A percentile compares a stretch with the other conserved stretches of the same genome.
Evolutionary conservation across 306 rosid species (phyloP).

Genomic region (Acacia confusa): DNA sequence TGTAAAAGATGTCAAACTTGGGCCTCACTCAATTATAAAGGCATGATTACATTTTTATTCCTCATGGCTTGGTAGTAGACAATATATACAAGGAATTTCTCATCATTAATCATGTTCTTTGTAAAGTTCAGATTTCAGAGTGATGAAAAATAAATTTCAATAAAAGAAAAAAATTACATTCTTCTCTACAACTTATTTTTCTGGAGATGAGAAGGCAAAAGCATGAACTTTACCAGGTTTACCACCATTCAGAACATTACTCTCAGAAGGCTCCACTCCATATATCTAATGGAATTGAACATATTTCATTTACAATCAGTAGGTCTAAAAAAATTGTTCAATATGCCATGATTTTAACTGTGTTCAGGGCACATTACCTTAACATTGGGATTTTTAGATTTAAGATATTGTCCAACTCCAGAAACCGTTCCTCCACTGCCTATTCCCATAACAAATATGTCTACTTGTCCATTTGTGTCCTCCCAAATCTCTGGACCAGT

Average conservation of each 20-base stretch:
- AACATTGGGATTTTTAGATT: conserved; percentile 82
- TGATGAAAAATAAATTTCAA: background rate
- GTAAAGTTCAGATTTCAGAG: background rate
- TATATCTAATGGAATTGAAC: conserved; percentile 43
- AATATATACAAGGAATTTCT: background rate
- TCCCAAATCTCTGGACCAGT: conserved; percentile 99
- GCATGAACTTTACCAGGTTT: conserved; percentile 58
- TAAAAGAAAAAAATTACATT: background rate
- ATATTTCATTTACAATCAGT: background rate
- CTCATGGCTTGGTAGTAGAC: background rate
- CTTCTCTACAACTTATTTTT: background rate
- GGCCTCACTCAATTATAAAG: background rate
- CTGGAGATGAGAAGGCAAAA: background rate
- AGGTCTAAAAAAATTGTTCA: conserved; percentile 3
- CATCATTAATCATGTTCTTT: background rate
- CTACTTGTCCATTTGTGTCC: conserved; percentile 88
- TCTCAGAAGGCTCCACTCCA: conserved; percentile 77
- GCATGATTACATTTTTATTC: background rate
- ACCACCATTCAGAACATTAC: conserved; percentile 69
- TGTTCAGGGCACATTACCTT: conserved; percentile 38
- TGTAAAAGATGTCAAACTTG: background rate
- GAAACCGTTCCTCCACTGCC: conserved; percentile 98
- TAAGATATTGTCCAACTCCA: conserved; percentile 96
- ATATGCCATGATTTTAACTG: background rate
- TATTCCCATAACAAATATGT: conserved; percentile 96